Conservation (phyloP, 2,329 filamentous ascomycete species). For the Verticillium nubilum region DNA sequence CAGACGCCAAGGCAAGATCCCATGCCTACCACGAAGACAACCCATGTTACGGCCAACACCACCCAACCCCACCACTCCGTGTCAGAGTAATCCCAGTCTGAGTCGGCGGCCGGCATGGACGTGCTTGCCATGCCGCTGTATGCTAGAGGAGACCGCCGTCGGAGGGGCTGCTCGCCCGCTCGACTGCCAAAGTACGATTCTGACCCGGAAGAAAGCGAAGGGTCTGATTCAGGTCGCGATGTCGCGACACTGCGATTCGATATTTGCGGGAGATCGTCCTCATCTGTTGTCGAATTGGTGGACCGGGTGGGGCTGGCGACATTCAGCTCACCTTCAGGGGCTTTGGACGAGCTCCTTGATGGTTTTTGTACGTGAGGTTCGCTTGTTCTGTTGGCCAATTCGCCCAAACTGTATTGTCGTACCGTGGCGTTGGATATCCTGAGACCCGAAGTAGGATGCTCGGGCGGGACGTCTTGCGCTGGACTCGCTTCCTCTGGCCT, state of each 20-base stretch:
- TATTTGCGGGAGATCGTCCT: constrained; percentile 72
- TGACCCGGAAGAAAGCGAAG: constrained; percentile 49
- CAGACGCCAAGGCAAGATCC: constrained; percentile 91
- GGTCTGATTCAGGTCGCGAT: constrained; percentile 25
- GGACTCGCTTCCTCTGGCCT: not conserved
- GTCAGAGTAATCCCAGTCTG: constrained; percentile 83
- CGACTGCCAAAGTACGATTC: constrained; percentile 56
- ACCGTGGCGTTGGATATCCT: constrained; percentile 38
- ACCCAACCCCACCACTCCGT: constrained; percentile 99
- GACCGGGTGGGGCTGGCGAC: constrained; percentile 50
- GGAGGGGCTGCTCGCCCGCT: constrained; percentile 26
- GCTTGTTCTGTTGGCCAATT: constrained; percentile 31
- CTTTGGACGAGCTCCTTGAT: constrained; percentile 14
- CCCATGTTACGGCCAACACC: constrained; percentile 83
- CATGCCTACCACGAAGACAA: constrained; percentile 95
- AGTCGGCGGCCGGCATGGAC: constrained; percentile 40
- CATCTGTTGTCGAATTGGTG: constrained; percentile 67
- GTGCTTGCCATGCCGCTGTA: constrained; percentile 46
- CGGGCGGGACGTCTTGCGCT: not conserved
- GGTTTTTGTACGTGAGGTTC: constrained; percentile 12
- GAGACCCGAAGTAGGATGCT: constrained; percentile 35
- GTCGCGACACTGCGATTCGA: constrained; percentile 38
- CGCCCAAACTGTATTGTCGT: constrained; percentile 25
- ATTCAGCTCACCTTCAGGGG: constrained; percentile 7
- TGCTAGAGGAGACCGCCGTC: constrained; percentile 49